phyloP scores from a whole-genome alignment of 169 alveolate genomes.

The Plasmodium chabaudi region DNA sequence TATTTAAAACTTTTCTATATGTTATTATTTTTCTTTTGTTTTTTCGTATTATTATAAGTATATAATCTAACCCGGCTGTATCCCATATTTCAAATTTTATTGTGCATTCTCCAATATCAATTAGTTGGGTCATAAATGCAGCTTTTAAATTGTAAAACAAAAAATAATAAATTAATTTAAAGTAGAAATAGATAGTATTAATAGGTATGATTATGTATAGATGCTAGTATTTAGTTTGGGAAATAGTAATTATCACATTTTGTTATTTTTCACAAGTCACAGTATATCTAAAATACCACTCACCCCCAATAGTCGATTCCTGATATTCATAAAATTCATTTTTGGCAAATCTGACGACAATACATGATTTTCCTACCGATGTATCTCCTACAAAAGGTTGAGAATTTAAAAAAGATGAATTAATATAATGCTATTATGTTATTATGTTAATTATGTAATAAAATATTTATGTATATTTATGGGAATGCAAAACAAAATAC shows the following conservation, averaged over 20 bases:
- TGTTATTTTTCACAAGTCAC: too few species aligned
- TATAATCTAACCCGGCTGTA: conserved; percentile 87
- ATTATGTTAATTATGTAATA: too few species aligned
- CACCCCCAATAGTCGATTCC: conserved; percentile 93
- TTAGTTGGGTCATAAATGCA: conserved; percentile 91
- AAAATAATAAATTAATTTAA: conserved; percentile 9
- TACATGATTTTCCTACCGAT: conserved; percentile 93
- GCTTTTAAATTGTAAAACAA: conserved; percentile 77
- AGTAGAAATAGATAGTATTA: neutral
- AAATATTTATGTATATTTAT: too few species aligned
- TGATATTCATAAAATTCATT: conserved; percentile 89
- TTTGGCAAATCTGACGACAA: conserved; percentile 89
- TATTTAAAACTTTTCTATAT: neutral
- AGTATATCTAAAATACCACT: neutral
- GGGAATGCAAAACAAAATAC: too few species aligned
- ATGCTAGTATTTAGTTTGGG: too few species aligned
- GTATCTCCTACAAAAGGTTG: conserved; percentile 90
- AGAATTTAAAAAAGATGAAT: too few species aligned
- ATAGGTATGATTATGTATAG: neutral
- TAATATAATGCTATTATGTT: too few species aligned
- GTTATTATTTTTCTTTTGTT: neutral
- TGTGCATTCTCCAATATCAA: conserved; percentile 84
- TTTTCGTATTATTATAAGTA: neutral
- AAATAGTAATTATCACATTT: too few species aligned
- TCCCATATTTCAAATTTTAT: conserved; percentile 94